Evolutionary conservation across 345 rosid genomes (phyloP).

Genomic region (Salix purpurea): DNA sequence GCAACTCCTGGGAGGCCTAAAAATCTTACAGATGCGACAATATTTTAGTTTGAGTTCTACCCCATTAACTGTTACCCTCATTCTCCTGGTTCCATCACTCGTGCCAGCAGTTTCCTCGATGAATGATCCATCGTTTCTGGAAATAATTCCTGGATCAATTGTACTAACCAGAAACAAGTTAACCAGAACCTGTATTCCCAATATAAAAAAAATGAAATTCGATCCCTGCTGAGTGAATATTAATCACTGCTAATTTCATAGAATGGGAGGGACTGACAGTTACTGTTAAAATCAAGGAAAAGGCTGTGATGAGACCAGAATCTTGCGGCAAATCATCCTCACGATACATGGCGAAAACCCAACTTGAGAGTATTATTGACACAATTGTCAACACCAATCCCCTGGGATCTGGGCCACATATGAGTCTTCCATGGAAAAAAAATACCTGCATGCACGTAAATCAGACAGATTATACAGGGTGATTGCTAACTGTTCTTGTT

Average conservation of each 20-base stretch:
- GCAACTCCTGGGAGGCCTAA: constrained; percentile 43
- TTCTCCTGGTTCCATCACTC: constrained; percentile 22
- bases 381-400: constrained; percentile 30
- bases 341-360: constrained; percentile 32
- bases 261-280: constrained; percentile 16
- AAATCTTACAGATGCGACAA: constrained; percentile 32
- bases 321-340: constrained; percentile 20
- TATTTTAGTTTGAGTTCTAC: constrained; percentile 35
- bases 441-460: constrained; percentile 27
- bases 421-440: constrained; percentile 37
- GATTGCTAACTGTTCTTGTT: too few species aligned
- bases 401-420: constrained; percentile 43
- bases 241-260: too few species aligned
- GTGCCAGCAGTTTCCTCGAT: constrained; percentile 17
- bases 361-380: constrained; percentile 32
- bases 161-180: constrained; percentile 30
- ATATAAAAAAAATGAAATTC: not conserved
- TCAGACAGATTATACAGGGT: too few species aligned
- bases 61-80: constrained; percentile 30
- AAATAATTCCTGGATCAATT: constrained; percentile 41
- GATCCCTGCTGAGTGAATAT: too few species aligned
- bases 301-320: constrained; percentile 6
- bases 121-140: constrained; percentile 17
- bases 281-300: constrained; percentile 18
- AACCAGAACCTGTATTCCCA: constrained; percentile 25